Evolutionary conservation across 345 rosid genomes (phyloP).

Genomic region (Mercurialis annua): DNA sequence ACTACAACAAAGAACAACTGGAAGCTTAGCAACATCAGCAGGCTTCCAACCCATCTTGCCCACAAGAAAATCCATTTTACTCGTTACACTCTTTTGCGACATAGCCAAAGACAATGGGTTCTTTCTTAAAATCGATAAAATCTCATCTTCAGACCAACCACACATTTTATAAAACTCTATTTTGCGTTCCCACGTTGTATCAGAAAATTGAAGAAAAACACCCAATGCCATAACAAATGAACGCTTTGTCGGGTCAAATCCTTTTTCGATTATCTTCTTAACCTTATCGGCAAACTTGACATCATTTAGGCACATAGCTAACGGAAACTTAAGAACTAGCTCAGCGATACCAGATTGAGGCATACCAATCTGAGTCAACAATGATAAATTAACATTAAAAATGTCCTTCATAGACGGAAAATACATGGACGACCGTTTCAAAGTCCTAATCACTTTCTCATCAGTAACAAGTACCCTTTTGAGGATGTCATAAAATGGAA

Average conservation of each 20-base stretch:
- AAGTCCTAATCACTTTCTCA: not conserved
- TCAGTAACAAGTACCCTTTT: not conserved
- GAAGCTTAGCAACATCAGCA: not conserved
- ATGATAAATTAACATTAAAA: not conserved
- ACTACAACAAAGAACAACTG: not conserved
- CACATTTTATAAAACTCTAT: slow-evolving; percentile 16
- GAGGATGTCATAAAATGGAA: not conserved
- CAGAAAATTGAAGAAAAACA: slow-evolving; percentile 3
- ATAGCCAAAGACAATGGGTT: slow-evolving; percentile 12
- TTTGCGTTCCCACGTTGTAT: slow-evolving; percentile 22
- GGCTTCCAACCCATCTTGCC: not conserved
- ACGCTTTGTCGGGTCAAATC: slow-evolving; percentile 30
- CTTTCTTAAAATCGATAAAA: slow-evolving; percentile 29
- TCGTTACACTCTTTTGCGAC: too few relatives aligned
- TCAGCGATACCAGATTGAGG: not conserved
- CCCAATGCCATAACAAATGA: slow-evolving; percentile 28
- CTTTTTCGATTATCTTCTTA: slow-evolving; percentile 20
- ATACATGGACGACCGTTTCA: not conserved
- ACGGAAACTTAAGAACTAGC: not conserved
- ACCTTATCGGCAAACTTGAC: slow-evolving; percentile 18
- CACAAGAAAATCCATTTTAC: too few relatives aligned
- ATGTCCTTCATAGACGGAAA: too few relatives aligned
- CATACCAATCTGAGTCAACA: not conserved
- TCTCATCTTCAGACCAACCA: slow-evolving; percentile 30
- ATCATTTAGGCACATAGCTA: not conserved